Base-by-base conservation (phyloP, 2,329 filamentous ascomycete species). In the Aspergillus melleus region DNA sequence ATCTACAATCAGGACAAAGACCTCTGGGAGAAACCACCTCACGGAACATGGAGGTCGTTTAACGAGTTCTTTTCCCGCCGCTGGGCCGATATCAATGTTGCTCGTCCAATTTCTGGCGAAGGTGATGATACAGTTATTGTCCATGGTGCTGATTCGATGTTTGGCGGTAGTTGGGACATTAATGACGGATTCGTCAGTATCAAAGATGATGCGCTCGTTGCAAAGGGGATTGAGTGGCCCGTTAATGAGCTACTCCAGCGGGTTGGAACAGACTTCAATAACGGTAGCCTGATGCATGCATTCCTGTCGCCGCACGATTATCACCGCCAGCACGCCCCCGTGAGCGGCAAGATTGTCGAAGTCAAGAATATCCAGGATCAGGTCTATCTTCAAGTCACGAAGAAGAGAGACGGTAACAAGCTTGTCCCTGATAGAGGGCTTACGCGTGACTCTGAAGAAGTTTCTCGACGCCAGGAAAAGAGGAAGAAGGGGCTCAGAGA, bases 261-360 rank as follows among this genome's bases (percentile, higher is more conserved):
- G n/a, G 3, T 24, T 49, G 10, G 5, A 3, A 22, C 2, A 3
- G 29, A 50, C 3, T 59, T 57, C 16, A 52, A 54, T 1, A 49
- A 61, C 4, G 60, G 58, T 6, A 26, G 19, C 0, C 59, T 46
- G 36, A 39, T 62, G 29, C 60, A 62, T 26, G 60, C 46, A 3
- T 61, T 62, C 32, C 46, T 62, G 2, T 44, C 50, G 10, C 36
- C 55, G 19, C 12, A 53, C 11, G 58, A 64, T 14, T 64, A 64
- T n/a, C 60, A 64, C 24, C 55, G 60, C 11, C 30, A 57, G 12
- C 60, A 62, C 30, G 47, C 60, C 0, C 60, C 62, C 1, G 39
- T 63, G 0, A 16, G 26, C 2, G 61, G 59, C 3, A 57, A 19
- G 11, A 57, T 63, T 16, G 8, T 63, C 0, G 51, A 55, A 14